Percentiles rank a stretch among this genome's conserved stretches.
Conservation (phyloP, 805 yeast species). For the Kuraishia piskuri region DNA sequence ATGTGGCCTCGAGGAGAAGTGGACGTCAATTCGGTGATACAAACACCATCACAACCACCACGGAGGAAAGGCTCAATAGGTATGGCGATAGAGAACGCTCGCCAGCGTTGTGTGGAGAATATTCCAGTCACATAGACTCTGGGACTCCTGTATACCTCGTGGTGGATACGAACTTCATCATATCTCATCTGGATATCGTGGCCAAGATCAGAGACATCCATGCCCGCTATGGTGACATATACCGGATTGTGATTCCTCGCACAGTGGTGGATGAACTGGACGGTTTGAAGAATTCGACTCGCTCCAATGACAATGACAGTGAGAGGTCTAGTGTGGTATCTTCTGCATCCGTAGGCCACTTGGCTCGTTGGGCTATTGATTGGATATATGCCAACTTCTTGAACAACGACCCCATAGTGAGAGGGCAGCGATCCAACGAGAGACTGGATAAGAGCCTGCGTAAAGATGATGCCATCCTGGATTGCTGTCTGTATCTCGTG, state of each 20-base stretch:
- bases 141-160: constrained; percentile 32
- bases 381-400: constrained; percentile 69
- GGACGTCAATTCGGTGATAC: background rate
- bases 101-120: no score
- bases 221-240: constrained; percentile 29
- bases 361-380: constrained; percentile 66
- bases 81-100: background rate
- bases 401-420: constrained; percentile 35
- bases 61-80: background rate
- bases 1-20: constrained; percentile 4
- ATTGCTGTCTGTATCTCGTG: constrained; percentile 67
- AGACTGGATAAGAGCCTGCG: constrained; percentile 31
- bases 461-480: constrained; percentile 80
- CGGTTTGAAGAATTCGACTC: constrained; percentile 51
- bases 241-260: constrained; percentile 53
- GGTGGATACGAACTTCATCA: constrained; percentile 76
- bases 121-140: background rate
- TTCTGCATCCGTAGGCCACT: constrained; percentile 34
- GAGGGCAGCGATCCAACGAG: constrained; percentile 59
- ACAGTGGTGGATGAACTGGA: constrained; percentile 75
- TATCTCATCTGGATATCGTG: constrained; percentile 56
- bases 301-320: background rate
- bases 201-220: constrained; percentile 39
- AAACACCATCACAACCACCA: background rate
- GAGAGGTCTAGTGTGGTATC: constrained; percentile 8